Percentiles rank a stretch among this genome's conserved stretches.
Conservation (phyloP, 2,329 filamentous ascomycete genomes). For the Metarhizium brunneum region DNA sequence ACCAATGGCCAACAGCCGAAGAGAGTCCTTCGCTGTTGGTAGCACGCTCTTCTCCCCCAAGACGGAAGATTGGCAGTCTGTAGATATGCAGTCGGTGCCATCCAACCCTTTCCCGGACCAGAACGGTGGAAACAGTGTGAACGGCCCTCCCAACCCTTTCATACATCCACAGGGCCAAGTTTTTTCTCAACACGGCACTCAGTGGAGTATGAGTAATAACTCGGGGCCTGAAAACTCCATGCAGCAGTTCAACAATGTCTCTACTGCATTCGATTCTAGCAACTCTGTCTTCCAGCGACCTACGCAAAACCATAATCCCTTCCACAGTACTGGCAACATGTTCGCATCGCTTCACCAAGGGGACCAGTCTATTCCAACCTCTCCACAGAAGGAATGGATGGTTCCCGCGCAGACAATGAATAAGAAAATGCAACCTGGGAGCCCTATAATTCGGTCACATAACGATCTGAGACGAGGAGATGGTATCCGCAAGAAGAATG, state of each 20-base stretch:
- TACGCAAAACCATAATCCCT: conserved; percentile 44
- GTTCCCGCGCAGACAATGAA: conserved; percentile 37
- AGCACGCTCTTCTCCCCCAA: conserved; percentile 54
- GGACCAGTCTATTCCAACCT: conserved; percentile 42
- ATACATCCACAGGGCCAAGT: conserved; percentile 41
- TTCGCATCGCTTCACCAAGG: conserved; percentile 41
- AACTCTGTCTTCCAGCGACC: conserved; percentile 44
- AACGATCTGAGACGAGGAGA: conserved; percentile 72
- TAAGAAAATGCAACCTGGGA: conserved; percentile 58
- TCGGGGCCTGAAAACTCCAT: conserved; percentile 68
- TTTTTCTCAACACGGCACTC: conserved; percentile 29
- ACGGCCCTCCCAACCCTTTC: conserved; percentile 50
- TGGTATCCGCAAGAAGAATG: conserved; percentile 97
- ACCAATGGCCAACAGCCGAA: conserved; percentile 50
- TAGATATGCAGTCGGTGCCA: conserved; percentile 55
- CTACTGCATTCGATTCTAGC: conserved; percentile 45
- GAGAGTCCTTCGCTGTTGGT: conserved; percentile 53
- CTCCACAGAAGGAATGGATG: conserved; percentile 52
- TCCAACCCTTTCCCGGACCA: conserved; percentile 53
- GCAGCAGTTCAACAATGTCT: conserved; percentile 51
- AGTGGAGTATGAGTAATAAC: conserved; percentile 58
- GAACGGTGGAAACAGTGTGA: conserved; percentile 41
- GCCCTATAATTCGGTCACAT: conserved; percentile 61
- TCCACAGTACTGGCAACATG: conserved; percentile 43
- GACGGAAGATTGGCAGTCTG: conserved; percentile 53